phyloP scores from a whole-genome alignment of 1,284 basidiomycete species.

The Boletus smithii region DNA sequence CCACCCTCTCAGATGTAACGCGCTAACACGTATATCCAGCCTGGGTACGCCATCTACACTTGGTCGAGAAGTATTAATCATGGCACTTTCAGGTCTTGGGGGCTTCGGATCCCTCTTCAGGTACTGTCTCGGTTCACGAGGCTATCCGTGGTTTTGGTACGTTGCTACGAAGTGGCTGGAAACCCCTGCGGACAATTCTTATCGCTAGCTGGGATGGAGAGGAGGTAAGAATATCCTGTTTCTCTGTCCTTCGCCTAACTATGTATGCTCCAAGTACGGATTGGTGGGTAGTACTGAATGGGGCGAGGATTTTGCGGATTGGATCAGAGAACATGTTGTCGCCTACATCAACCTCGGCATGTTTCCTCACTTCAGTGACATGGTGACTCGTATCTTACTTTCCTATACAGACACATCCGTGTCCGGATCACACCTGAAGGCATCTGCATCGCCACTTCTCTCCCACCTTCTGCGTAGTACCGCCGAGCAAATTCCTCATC shows the following conservation, averaged over 20 bases:
- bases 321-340: constrained; percentile 66
- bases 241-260: constrained; percentile 4
- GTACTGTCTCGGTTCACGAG: constrained; percentile 75
- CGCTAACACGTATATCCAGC: constrained; percentile 17
- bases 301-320: constrained; percentile 78
- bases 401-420: constrained; percentile 53
- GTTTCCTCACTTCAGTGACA: constrained; percentile 14
- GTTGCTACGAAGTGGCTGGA: constrained; percentile 70
- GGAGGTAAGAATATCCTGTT: constrained; percentile 44
- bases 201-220: constrained; percentile 81
- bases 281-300: constrained; percentile 79
- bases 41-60: constrained; percentile 25
- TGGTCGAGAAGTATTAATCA: neutral
- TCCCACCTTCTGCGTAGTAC: constrained; percentile 59
- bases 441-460: constrained; percentile 63
- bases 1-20: neutral
- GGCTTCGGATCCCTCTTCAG: constrained; percentile 74
- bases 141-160: constrained; percentile 68
- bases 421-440: constrained; percentile 55
- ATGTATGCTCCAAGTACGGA: constrained; percentile 50
- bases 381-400: constrained; percentile 6
- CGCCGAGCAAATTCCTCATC: constrained; percentile 59
- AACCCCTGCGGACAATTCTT: constrained; percentile 74
- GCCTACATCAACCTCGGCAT: constrained; percentile 74
- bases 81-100: constrained; percentile 48